Percentiles rank a stretch among this genome's conserved stretches.
Evolutionary conservation across 495 filamentous ascomycete species (phyloP).

Genomic region (Friedmanniomyces simplex): DNA sequence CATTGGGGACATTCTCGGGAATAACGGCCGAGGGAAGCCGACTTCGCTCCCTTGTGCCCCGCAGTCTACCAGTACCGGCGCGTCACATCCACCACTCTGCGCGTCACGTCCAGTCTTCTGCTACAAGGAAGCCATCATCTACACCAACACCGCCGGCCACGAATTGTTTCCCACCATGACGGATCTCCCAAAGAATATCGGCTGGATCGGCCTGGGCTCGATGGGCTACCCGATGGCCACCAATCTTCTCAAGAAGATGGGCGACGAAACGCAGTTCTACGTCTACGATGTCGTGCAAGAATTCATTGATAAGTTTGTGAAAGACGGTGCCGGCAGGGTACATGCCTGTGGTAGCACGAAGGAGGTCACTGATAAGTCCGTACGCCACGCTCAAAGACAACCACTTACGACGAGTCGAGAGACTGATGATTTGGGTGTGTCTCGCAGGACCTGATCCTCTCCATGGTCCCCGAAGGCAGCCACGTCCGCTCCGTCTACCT

Average conservation of each 20-base stretch:
- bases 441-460: constrained; percentile 29
- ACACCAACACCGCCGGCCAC: background rate
- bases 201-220: constrained; percentile 41
- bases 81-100: background rate
- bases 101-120: background rate
- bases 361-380: constrained; percentile 36
- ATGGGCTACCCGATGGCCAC: constrained; percentile 40
- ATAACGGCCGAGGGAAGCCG: background rate
- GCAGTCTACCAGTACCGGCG: background rate
- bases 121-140: background rate
- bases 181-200: constrained; percentile 23
- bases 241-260: constrained; percentile 35
- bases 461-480: constrained; percentile 33
- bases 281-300: constrained; percentile 34
- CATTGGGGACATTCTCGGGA: background rate
- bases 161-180: constrained; percentile 5
- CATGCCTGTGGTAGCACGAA: constrained; percentile 26
- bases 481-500: constrained; percentile 34
- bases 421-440: no score
- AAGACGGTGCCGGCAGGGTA: constrained; percentile 25
- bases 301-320: constrained; percentile 29
- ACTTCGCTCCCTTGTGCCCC: constrained; percentile 2
- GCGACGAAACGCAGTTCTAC: constrained; percentile 24
- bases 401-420: background rate
- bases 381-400: constrained; percentile 21